A percentile compares a stretch with the other conserved stretches of the same genome.
Conservation (phyloP, 1,284 basidiomycete genomes). For the Sanghuangporus weigelae region DNA sequence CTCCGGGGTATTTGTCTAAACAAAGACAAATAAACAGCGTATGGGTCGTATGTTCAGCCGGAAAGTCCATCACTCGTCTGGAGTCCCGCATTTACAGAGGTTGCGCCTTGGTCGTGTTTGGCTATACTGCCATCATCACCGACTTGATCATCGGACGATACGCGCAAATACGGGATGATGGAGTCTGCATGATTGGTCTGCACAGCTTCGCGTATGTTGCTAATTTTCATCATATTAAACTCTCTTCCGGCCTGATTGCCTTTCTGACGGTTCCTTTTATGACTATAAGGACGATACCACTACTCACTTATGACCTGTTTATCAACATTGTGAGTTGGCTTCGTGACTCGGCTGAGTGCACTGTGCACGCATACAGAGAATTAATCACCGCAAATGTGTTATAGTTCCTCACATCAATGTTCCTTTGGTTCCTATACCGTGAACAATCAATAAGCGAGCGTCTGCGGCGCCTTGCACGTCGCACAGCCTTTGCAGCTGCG, state of each 20-base stretch:
- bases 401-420: constrained; percentile 37
- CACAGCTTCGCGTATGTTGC: constrained; percentile 27
- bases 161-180: constrained; percentile 30
- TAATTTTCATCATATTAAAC: not conserved
- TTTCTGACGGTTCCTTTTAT: not conserved
- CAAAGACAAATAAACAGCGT: constrained; percentile 4
- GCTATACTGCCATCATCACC: constrained; percentile 30
- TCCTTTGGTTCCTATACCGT: constrained; percentile 41
- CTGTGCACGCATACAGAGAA: not conserved
- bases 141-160: constrained; percentile 35
- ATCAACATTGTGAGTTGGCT: constrained; percentile 23
- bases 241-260: not conserved
- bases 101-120: constrained; percentile 26
- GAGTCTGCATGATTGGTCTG: constrained; percentile 42
- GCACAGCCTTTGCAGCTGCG: constrained; percentile 39
- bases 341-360: constrained; percentile 4
- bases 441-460: constrained; percentile 30
- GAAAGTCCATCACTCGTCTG: constrained; percentile 13
- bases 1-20: not conserved
- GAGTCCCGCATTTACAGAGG: constrained; percentile 32
- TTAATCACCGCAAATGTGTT: not conserved
- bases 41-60: constrained; percentile 16
- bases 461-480: constrained; percentile 33
- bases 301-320: constrained; percentile 38
- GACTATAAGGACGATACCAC: constrained; percentile 29